Evolutionary conservation across 139 green algal species (phyloP).

Genomic region (Parachlorella kessleri): DNA sequence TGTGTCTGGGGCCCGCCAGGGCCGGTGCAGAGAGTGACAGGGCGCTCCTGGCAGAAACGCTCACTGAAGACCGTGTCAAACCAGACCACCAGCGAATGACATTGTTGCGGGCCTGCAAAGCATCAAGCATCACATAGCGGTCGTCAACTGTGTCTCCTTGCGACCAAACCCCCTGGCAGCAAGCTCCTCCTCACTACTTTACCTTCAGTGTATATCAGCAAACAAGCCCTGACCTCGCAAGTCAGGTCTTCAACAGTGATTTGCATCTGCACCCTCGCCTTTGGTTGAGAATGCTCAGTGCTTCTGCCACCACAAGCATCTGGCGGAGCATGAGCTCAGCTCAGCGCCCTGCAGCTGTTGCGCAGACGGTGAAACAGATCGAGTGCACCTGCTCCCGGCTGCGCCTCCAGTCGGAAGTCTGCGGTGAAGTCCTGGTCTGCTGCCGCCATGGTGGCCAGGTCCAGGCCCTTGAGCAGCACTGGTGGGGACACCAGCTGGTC

Average conservation of each 20-base stretch:
- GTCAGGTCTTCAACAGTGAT: too few species aligned
- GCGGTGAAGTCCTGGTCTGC: conserved; percentile 87
- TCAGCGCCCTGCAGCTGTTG: too few species aligned
- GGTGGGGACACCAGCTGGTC: conserved; percentile 55
- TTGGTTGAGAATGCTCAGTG: too few species aligned
- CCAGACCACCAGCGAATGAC: conserved; percentile 87
- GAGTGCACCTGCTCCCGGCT: neutral
- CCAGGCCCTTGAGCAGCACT: conserved; percentile 47
- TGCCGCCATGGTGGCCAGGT: conserved; percentile 80
- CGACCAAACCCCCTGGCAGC: too few species aligned
- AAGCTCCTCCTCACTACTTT: too few species aligned
- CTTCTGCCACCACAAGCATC: too few species aligned
- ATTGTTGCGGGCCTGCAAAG: conserved; percentile 32
- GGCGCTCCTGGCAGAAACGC: conserved; percentile 79
- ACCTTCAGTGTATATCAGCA: too few species aligned
- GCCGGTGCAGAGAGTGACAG: conserved; percentile 82
- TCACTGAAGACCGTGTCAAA: conserved; percentile 91
- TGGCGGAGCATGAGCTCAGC: too few species aligned
- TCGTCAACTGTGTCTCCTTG: too few species aligned
- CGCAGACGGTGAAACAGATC: neutral
- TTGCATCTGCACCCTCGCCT: too few species aligned
- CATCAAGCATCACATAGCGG: too few species aligned
- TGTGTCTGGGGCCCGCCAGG: conserved; percentile 77
- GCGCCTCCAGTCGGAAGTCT: conserved; percentile 62
- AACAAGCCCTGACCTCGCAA: too few species aligned